These are phyloP conservation scores for Plenodomus lindquistii DNA, from an alignment of 2,329 filamentous ascomycete species.

Conservation along the genomic window DNA sequence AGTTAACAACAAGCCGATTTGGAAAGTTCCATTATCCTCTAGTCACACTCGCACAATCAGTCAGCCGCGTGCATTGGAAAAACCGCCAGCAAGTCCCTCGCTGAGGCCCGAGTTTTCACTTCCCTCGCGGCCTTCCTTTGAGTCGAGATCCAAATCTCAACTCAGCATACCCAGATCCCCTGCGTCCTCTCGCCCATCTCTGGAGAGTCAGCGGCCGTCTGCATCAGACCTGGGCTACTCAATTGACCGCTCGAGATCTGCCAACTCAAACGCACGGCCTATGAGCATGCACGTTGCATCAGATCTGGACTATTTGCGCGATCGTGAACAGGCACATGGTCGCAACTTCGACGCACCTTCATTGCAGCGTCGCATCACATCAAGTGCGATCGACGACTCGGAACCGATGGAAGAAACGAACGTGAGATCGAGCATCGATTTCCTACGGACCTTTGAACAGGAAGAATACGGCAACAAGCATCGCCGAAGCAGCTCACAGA, in stretches of 20 bases:
- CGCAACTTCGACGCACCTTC: slow-evolving; percentile 39
- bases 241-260: slow-evolving; percentile 63
- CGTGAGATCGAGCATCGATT: slow-evolving; percentile 81
- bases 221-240: slow-evolving; percentile 64
- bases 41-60: slow-evolving; percentile 53
- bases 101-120: slow-evolving; percentile 45
- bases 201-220: slow-evolving; percentile 71
- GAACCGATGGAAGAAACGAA: slow-evolving; percentile 60
- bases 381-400: slow-evolving; percentile 39
- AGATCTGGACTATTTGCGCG: slow-evolving; percentile 79
- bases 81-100: slow-evolving; percentile 40
- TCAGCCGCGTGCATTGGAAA: slow-evolving; percentile 52
- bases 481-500: slow-evolving; percentile 59
- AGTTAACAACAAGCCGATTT: slow-evolving; percentile 53
- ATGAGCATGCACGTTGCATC: slow-evolving; percentile 82
- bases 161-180: slow-evolving; percentile 58
- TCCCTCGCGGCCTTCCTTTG: slow-evolving; percentile 47
- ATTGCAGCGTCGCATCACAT: slow-evolving; percentile 31
- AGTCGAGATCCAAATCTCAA: slow-evolving; percentile 57
- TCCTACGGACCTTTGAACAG: slow-evolving; percentile 74
- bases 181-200: slow-evolving; percentile 66
- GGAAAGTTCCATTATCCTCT: slow-evolving; percentile 55
- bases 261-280: slow-evolving; percentile 71
- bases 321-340: slow-evolving; percentile 64
- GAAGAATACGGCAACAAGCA: slow-evolving; percentile 59